These are phyloP conservation scores for Agrocybe chaxingu DNA, from an alignment of 768 basidiomycete species.

Conservation along the genomic window DNA sequence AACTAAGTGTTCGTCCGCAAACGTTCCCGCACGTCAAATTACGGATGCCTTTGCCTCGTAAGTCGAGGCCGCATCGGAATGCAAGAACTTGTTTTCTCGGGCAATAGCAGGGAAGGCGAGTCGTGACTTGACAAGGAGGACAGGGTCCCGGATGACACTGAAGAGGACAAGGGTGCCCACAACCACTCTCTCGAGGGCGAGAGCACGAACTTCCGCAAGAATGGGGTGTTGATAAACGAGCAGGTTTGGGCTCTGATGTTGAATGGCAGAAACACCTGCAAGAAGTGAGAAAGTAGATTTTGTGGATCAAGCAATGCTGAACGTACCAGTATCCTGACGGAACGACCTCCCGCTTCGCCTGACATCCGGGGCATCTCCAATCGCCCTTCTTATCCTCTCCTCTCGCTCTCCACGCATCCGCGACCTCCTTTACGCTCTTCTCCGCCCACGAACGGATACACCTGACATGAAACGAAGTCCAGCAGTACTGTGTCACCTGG, in stretches of 20 bases:
- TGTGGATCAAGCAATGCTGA: neutral
- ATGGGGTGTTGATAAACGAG: slow-evolving; percentile 70
- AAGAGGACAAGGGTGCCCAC: slow-evolving; percentile 80
- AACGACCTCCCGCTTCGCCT: slow-evolving; percentile 65
- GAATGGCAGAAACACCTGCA: slow-evolving; percentile 83
- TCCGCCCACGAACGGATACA: slow-evolving; percentile 88
- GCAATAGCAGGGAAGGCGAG: slow-evolving; percentile 78
- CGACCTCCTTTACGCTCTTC: slow-evolving; percentile 72
- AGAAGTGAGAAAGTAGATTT: neutral
- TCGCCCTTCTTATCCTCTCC: slow-evolving; percentile 69
- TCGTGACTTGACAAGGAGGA: slow-evolving; percentile 85
- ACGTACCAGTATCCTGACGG: slow-evolving; percentile 67
- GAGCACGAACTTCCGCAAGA: slow-evolving; percentile 73
- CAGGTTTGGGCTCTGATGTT: slow-evolving; percentile 66
- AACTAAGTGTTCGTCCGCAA: slow-evolving; percentile 49
- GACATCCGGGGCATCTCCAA: slow-evolving; percentile 96
- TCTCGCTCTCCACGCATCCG: slow-evolving; percentile 68
- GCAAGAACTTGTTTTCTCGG: slow-evolving; percentile 54
- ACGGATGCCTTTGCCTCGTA: slow-evolving; percentile 22
- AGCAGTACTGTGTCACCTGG: slow-evolving; percentile 67
- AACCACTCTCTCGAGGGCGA: slow-evolving; percentile 52
- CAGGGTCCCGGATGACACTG: slow-evolving; percentile 95
- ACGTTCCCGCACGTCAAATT: slow-evolving; percentile 41
- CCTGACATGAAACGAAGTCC: slow-evolving; percentile 87
- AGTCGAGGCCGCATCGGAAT: slow-evolving; percentile 52